Conservation (phyloP, 495 filamentous ascomycete species). For the Haplographium delicatum region DNA sequence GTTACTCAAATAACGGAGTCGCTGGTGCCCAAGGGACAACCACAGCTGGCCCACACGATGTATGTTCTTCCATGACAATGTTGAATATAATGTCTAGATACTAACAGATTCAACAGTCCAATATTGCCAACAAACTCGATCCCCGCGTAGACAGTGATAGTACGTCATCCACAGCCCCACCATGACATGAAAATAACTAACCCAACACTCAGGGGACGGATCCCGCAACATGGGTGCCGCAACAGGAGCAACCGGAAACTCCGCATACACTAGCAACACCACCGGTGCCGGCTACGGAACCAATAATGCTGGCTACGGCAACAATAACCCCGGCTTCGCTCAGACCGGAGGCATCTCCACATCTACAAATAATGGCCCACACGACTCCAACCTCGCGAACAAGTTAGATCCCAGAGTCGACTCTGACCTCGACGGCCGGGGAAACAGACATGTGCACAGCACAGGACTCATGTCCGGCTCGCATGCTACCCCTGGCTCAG, state of each 20-base stretch:
- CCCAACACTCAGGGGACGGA: constrained; percentile 28
- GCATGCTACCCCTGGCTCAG: constrained; percentile 27
- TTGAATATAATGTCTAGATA: no score
- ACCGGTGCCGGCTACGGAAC: constrained; percentile 14
- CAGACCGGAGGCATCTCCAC: constrained; percentile 27
- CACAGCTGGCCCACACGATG: constrained; percentile 46
- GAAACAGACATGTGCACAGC: constrained; percentile 23
- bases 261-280: constrained; percentile 11
- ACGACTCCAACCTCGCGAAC: constrained; percentile 42
- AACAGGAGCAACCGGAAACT: not conserved
- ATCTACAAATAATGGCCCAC: constrained; percentile 25
- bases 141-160: constrained; percentile 40
- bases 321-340: constrained; percentile 21
- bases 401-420: constrained; percentile 51
- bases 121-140: constrained; percentile 47
- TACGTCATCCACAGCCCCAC: constrained; percentile 18
- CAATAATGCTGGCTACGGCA: constrained; percentile 1
- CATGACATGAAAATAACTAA: not conserved
- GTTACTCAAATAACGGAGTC: not conserved
- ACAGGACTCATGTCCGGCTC: constrained; percentile 15
- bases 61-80: no score
- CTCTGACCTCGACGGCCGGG: constrained; percentile 37
- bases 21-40: constrained; percentile 18
- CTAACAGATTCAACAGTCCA: no score
- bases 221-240: constrained; percentile 27